Conservation (phyloP, 176 grass and related monocot species). For the Puccinellia tenuiflora region DNA sequence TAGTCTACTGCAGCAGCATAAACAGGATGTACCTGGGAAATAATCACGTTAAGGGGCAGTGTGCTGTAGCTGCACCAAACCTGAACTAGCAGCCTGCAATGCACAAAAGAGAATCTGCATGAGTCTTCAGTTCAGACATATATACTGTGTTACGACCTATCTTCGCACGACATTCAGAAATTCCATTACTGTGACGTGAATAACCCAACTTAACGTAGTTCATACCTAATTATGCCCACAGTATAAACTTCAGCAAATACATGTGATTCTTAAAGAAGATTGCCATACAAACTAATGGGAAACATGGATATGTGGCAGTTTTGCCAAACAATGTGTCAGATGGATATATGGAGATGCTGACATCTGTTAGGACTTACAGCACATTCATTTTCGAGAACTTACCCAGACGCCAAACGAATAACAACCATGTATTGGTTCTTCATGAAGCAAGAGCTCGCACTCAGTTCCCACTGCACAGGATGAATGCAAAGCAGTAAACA, state of each 20-base stretch:
- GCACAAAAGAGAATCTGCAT: not conserved
- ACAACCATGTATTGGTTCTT: constrained; percentile 87
- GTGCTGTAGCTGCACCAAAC: constrained; percentile 99
- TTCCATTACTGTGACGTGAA: not conserved
- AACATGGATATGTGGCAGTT: not conserved
- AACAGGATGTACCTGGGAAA: constrained; percentile 53
- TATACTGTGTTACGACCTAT: not conserved
- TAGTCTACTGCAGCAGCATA: not conserved
- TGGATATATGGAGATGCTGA: not conserved
- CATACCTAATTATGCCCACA: not conserved
- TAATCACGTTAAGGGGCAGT: constrained; percentile 88
- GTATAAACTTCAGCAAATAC: not conserved
- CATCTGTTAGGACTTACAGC: not conserved
- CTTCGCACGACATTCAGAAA: not conserved
- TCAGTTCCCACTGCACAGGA: constrained; percentile 82
- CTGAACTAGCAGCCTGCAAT: constrained; percentile 76
- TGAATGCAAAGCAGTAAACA: constrained; percentile 2
- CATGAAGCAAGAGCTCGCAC: constrained; percentile 86
- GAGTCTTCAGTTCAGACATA: not conserved
- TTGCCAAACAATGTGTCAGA: not conserved
- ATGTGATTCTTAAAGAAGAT: not conserved
- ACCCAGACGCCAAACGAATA: constrained; percentile 74
- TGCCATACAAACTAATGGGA: not conserved
- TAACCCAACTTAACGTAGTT: not conserved
- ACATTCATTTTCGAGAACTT: constrained; percentile 1